These are phyloP conservation scores for Rubroboletus pulcherrimus DNA, from an alignment of 768 basidiomycete genomes.

Conservation along the genomic window DNA sequence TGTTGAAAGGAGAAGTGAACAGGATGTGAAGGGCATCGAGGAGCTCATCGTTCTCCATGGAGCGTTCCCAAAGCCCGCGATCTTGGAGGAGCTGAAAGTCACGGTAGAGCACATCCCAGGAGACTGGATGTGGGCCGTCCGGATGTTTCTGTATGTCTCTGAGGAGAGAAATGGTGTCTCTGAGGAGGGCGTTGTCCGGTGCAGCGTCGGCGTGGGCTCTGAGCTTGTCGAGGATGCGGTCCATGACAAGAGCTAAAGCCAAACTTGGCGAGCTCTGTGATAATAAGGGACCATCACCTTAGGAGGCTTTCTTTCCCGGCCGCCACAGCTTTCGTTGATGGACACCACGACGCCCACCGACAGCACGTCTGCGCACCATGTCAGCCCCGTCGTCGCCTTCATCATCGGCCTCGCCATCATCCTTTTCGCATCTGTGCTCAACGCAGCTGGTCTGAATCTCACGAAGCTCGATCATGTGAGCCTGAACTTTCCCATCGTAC, in stretches of 20 bases:
- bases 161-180: conserved; percentile 18
- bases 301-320: conserved; percentile 14
- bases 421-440: conserved; percentile 77
- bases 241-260: conserved; percentile 17
- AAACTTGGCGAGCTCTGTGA: background rate
- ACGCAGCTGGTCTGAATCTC: conserved; percentile 90
- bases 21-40: conserved; percentile 22
- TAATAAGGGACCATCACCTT: background rate
- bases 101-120: conserved; percentile 23
- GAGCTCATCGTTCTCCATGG: conserved; percentile 26
- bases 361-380: conserved; percentile 34
- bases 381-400: conserved; percentile 65
- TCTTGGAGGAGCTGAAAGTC: conserved; percentile 24
- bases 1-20: conserved; percentile 9
- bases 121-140: conserved; percentile 10
- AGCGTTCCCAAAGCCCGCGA: conserved; percentile 23
- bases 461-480: conserved; percentile 90
- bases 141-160: conserved; percentile 22
- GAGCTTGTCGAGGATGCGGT: conserved; percentile 28
- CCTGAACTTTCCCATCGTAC: background rate
- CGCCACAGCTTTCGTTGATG: conserved; percentile 18
- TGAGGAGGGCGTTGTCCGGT: conserved; percentile 16
- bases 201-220: conserved; percentile 8
- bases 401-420: conserved; percentile 86
- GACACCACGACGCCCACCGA: conserved; percentile 18